Evolutionary conservation across 768 basidiomycete species (phyloP).

Genomic region (Mycena sanguinolenta): DNA sequence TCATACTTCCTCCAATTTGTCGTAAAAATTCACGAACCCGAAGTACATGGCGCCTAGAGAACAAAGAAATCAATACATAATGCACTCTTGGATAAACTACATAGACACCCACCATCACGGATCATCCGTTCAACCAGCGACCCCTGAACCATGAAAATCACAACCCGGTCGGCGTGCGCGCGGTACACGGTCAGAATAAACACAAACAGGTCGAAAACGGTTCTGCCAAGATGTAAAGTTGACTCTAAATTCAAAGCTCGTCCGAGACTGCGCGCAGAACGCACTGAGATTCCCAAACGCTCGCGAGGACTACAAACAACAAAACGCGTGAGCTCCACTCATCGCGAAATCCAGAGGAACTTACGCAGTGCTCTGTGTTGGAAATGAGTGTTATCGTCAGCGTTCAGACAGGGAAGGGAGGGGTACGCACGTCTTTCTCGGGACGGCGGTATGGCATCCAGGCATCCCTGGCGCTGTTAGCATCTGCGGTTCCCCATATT

Average conservation of each 20-base stretch:
- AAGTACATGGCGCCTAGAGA: slow-evolving; percentile 34
- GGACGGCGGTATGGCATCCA: slow-evolving; percentile 34
- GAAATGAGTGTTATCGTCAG: too few species aligned
- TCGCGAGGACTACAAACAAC: slow-evolving; percentile 1
- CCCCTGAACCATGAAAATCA: neutral
- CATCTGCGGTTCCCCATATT: slow-evolving; percentile 28
- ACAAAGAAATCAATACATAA: neutral
- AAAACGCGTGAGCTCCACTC: too few species aligned
- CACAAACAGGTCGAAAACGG: slow-evolving; percentile 11
- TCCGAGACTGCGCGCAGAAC: too few species aligned
- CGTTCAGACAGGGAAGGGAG: too few species aligned
- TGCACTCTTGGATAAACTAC: neutral
- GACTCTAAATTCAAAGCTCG: neutral
- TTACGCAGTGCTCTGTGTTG: too few species aligned
- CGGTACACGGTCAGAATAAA: slow-evolving; percentile 30
- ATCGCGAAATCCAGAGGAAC: too few species aligned
- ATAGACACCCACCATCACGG: slow-evolving; percentile 30
- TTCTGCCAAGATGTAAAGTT: neutral
- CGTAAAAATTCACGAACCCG: slow-evolving; percentile 8
- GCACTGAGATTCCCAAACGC: slow-evolving; percentile 31
- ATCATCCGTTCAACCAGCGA: slow-evolving; percentile 30
- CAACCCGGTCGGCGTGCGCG: slow-evolving; percentile 12
- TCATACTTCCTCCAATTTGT: too few species aligned
- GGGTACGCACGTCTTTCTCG: slow-evolving; percentile 17
- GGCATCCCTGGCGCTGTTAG: slow-evolving; percentile 20